phyloP scores from a whole-genome alignment of 192 early-diverging fungal species.

The Backusella tarrabulga region DNA sequence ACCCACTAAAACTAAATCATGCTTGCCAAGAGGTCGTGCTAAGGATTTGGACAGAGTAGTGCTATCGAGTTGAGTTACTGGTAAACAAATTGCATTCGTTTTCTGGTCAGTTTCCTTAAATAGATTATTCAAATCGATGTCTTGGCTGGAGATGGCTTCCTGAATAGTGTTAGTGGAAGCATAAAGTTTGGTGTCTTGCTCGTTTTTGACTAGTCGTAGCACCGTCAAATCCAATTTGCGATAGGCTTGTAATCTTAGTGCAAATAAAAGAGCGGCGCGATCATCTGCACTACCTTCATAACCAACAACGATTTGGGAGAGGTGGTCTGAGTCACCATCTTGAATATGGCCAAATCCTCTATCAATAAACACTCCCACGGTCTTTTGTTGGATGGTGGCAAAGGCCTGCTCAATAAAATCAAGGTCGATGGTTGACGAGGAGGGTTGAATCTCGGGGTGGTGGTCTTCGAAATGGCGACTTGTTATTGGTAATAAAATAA shows the following conservation, averaged over 20 bases:
- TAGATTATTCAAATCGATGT: background rate
- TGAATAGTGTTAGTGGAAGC: background rate
- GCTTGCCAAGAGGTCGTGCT: background rate
- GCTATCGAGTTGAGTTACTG: background rate
- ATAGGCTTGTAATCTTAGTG: slow-evolving; percentile 50
- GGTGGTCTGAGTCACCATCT: slow-evolving; percentile 41
- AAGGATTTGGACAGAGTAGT: background rate
- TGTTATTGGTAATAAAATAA: slow-evolving; percentile 74
- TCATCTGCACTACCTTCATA: slow-evolving; percentile 78
- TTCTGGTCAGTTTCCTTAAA: background rate
- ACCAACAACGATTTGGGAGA: slow-evolving; percentile 64
- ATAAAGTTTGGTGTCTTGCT: slow-evolving; percentile 2
- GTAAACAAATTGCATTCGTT: background rate
- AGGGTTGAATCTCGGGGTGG: background rate
- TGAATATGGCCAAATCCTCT: slow-evolving; percentile 57
- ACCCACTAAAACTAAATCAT: background rate
- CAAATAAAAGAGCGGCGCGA: slow-evolving; percentile 58
- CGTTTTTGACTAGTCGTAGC: slow-evolving; percentile 35
- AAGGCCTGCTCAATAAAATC: slow-evolving; percentile 17
- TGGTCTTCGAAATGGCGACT: slow-evolving; percentile 27
- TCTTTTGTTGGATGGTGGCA: slow-evolving; percentile 31
- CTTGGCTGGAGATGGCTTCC: background rate
- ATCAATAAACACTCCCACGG: slow-evolving; percentile 68
- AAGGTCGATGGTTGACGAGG: background rate
- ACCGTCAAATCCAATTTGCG: slow-evolving; percentile 51